Conservation (phyloP, 805 yeast genomes). For the Metschnikowia drakensbergensis region DNA sequence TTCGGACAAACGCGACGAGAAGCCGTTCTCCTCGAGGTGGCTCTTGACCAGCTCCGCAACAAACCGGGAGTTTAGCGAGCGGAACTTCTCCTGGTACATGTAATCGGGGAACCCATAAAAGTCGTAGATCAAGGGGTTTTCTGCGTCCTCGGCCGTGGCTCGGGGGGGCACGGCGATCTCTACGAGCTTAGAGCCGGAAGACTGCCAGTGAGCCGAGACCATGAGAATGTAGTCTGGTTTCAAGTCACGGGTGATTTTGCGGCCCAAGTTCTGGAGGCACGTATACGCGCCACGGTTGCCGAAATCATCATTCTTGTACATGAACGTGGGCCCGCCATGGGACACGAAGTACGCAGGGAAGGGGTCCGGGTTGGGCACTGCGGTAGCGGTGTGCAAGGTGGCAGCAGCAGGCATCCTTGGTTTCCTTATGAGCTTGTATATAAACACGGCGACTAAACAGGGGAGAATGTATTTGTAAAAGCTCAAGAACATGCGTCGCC, state of each 20-base stretch:
- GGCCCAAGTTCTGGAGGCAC: constrained; percentile 48
- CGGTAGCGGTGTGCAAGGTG: too few species aligned
- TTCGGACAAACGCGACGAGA: constrained; percentile 41
- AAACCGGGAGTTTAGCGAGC: constrained; percentile 40
- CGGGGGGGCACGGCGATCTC: constrained; percentile 47
- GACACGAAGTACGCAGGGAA: constrained; percentile 65
- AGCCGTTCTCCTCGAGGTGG: constrained; percentile 40
- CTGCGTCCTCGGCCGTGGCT: constrained; percentile 24
- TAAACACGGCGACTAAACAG: neutral
- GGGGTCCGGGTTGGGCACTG: constrained; percentile 19
- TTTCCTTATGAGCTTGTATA: neutral
- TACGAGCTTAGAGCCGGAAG: constrained; percentile 35
- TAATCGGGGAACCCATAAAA: constrained; percentile 67
- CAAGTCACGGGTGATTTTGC: constrained; percentile 41
- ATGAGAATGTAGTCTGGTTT: constrained; percentile 65
- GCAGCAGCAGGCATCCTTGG: neutral
- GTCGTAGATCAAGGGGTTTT: constrained; percentile 63
- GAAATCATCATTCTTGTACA: constrained; percentile 47
- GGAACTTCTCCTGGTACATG: constrained; percentile 63
- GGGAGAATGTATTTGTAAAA: neutral
- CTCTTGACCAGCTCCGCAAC: constrained; percentile 45
- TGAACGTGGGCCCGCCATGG: constrained; percentile 84
- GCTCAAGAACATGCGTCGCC: neutral
- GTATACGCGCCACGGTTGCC: constrained; percentile 65
- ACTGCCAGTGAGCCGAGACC: constrained; percentile 80